Evolutionary conservation across 768 basidiomycete species (phyloP), one percentile per base, ranked within the genome.

Genomic region (Hygrocybe coccinea): DNA sequence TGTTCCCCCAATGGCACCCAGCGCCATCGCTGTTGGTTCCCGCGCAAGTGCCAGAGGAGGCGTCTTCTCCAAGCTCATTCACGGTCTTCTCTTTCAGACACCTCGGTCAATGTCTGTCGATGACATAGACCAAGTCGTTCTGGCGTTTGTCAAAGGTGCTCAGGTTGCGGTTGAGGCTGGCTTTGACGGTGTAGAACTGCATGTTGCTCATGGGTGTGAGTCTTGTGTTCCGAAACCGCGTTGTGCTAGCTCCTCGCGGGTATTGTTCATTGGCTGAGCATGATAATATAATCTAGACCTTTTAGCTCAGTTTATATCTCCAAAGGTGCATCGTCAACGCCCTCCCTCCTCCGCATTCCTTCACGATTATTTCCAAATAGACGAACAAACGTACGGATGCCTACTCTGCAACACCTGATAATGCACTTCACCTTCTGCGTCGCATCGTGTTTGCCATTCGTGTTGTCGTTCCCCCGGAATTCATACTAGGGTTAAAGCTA

Each of bases 161-260:
- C 63, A 69, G 39, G 62, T 89, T 33, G 91, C 90, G 8, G 67
- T 75, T 15, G 66, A 78, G 52, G 72, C 86, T 38, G 91, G 90
- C 0, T 95, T 93, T 66, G 90, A 95, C 59, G 94, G 95, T 0
- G 72, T 95, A 3, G 82, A 97, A 63, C 58, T 97, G 9, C 95
- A 97, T 66, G 86, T 77, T 22, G 86, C 86, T 1, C 92, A 95
- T 68, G 92, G 92, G 36, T 94, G 88, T 91, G 53, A 69, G 88
- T 80, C 4, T n/a, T n/a, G 33, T 17, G 17, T 56, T 2, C 11
- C 14, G 29, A 39, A 43, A 24, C 33, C 8, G 29, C 29, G 29
- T 29, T 21, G 15, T 12, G 36, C 12, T 35, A 46, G 8, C 21
- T 60, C 1, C 49, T 35, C 29, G 29, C 29, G 29, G 29, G 29